Percentiles rank a stretch among this genome's conserved stretches.
Evolutionary conservation across 768 basidiomycete genomes (phyloP).

Genomic region (Naganishia randhawae): DNA sequence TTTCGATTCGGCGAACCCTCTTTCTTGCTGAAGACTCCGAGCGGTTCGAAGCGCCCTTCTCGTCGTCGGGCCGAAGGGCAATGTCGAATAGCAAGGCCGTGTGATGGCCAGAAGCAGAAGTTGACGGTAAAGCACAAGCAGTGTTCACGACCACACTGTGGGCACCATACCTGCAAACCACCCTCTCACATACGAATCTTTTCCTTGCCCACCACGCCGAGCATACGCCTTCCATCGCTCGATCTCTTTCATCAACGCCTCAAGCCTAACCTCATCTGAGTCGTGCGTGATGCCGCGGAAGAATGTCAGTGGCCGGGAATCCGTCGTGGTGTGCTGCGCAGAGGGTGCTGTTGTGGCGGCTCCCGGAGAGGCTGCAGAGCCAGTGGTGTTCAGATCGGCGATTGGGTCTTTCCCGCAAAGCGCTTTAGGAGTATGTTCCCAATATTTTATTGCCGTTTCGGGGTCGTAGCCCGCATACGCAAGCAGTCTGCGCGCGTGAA

Average conservation of each 20-base stretch:
- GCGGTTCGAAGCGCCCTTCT: too few species aligned
- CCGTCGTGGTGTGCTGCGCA: conserved; percentile 30
- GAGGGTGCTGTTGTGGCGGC: conserved; percentile 30
- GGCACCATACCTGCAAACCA: conserved; percentile 4
- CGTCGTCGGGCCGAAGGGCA: too few species aligned
- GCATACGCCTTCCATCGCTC: conserved; percentile 57
- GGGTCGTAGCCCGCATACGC: conserved; percentile 90
- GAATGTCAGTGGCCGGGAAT: conserved; percentile 48
- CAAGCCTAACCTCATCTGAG: conserved; percentile 62
- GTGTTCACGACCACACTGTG: neutral
- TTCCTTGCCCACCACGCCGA: neutral
- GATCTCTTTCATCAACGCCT: conserved; percentile 64
- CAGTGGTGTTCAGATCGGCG: conserved; percentile 36
- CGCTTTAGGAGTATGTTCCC: conserved; percentile 56
- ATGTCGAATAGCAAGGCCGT: too few species aligned
- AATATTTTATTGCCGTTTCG: conserved; percentile 72
- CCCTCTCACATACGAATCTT: neutral
- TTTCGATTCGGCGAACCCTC: too few species aligned
- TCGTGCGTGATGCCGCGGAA: conserved; percentile 14
- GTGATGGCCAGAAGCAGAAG: neutral
- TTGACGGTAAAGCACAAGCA: neutral
- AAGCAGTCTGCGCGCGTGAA: conserved; percentile 62
- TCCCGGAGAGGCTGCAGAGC: too few species aligned
- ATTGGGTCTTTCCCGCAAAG: conserved; percentile 39
- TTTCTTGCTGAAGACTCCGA: too few species aligned